Conservation (phyloP, 257 asterid species). For the Salvia splendens region DNA sequence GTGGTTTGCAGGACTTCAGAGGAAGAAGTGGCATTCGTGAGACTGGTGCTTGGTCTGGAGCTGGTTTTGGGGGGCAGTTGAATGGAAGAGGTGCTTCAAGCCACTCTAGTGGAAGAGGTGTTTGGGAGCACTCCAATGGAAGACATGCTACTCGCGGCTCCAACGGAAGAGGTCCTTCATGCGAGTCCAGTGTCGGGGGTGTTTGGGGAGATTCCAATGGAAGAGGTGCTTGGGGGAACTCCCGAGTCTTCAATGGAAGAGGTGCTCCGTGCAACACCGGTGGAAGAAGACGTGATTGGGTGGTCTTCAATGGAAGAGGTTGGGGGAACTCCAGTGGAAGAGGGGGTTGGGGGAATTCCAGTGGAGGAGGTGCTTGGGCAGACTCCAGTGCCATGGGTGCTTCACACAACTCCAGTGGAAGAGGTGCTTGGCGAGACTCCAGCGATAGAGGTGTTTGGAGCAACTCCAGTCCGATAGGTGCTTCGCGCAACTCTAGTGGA, state of each 20-base stretch:
- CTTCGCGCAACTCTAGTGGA: not conserved
- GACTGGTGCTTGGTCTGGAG: not conserved
- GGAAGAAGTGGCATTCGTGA: not conserved
- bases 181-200: constrained; percentile 13
- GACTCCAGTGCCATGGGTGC: constrained; percentile 33
- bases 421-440: constrained; percentile 1
- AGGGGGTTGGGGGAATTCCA: not conserved
- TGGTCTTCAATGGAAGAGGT: too few species aligned
- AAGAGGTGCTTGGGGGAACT: constrained; percentile 1
- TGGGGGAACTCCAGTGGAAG: not conserved
- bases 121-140: not conserved
- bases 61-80: not conserved
- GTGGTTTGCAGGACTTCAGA: not conserved
- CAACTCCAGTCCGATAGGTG: not conserved
- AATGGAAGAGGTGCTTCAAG: too few species aligned
- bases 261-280: too few species aligned
- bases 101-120: constrained; percentile 3
- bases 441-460: constrained; percentile 17
- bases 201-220: constrained; percentile 12
- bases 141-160: not conserved
- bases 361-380: constrained; percentile 29
- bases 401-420: constrained; percentile 12
- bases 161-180: constrained; percentile 17
- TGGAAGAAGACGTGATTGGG: not conserved
- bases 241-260: too few species aligned